phyloP scores from a whole-genome alignment of 2,329 filamentous ascomycete genomes.

The Botrytis deweyae region DNA sequence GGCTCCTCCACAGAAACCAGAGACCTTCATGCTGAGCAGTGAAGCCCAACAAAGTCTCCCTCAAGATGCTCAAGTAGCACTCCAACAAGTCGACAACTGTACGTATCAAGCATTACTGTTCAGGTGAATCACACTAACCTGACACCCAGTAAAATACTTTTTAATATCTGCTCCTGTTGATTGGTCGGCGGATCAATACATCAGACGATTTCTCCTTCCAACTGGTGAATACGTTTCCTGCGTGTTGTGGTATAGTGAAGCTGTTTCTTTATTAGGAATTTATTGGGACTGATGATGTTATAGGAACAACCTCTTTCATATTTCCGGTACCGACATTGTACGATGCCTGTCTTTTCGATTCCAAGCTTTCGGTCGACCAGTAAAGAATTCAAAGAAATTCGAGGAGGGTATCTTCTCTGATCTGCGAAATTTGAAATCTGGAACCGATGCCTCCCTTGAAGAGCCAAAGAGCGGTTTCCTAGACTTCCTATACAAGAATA shows the following conservation, averaged over 20 bases:
- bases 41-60: constrained; percentile 96
- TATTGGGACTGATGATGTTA: constrained; percentile 34
- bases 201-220: constrained; percentile 89
- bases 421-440: constrained; percentile 94
- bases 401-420: constrained; percentile 99
- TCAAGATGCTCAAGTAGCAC: constrained; percentile 91
- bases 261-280: constrained; percentile 23
- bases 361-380: constrained; percentile 95
- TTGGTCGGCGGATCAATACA: constrained; percentile 96
- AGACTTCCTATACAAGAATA: constrained; percentile 99
- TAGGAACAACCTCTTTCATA: constrained; percentile 98
- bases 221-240: constrained; percentile 99
- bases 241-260: constrained; percentile 71
- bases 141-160: constrained; percentile 87
- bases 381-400: constrained; percentile 99
- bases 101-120: constrained; percentile 45
- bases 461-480: constrained; percentile 98
- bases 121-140: constrained; percentile 26
- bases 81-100: constrained; percentile 98
- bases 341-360: constrained; percentile 97
- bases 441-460: constrained; percentile 95
- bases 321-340: constrained; percentile 97
- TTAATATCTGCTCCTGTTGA: constrained; percentile 98
- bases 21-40: constrained; percentile 97
- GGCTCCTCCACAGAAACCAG: constrained; percentile 91